These are phyloP conservation scores for Vitis amurensis DNA, from an alignment of 164 flowering plant species.

Conservation along the genomic window DNA sequence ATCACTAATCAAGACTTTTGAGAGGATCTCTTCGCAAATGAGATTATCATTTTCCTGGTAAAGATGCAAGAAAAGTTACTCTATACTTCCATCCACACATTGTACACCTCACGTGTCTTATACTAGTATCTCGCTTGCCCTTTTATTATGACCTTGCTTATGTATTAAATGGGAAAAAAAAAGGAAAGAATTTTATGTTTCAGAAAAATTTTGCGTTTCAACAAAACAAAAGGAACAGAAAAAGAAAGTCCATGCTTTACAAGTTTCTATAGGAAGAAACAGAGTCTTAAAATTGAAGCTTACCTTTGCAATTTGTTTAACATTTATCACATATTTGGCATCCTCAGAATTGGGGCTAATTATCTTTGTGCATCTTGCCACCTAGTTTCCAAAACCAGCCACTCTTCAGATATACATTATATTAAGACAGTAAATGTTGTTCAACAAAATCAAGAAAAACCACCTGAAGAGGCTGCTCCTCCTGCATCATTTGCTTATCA, in stretches of 20 bases:
- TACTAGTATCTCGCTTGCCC: too few species aligned
- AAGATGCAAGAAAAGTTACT: too few species aligned
- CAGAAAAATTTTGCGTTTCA: too few species aligned
- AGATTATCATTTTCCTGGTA: too few species aligned
- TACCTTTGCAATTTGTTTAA: slow-evolving; percentile 98
- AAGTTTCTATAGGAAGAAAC: background rate
- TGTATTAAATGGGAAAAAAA: too few species aligned
- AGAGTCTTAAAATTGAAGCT: background rate
- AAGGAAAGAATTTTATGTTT: too few species aligned
- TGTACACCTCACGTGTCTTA: too few species aligned
- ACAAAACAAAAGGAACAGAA: background rate
- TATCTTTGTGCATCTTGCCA: slow-evolving; percentile 98
- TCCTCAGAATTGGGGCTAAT: slow-evolving; percentile 92
- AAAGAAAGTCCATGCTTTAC: background rate
- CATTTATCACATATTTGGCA: slow-evolving; percentile 97
- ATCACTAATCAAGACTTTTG: too few species aligned
- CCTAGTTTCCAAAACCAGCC: slow-evolving; percentile 39
- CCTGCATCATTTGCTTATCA: slow-evolving; percentile 99
- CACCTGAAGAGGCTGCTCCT: slow-evolving; percentile 98
- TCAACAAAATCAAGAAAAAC: background rate
- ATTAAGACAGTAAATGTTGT: background rate
- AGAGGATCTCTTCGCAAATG: too few species aligned
- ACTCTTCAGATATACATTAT: background rate
- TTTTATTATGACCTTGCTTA: too few species aligned
- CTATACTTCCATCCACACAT: too few species aligned